These are phyloP conservation scores for Suillus americanus DNA, from an alignment of 768 basidiomycete species.

Conservation along the genomic window DNA sequence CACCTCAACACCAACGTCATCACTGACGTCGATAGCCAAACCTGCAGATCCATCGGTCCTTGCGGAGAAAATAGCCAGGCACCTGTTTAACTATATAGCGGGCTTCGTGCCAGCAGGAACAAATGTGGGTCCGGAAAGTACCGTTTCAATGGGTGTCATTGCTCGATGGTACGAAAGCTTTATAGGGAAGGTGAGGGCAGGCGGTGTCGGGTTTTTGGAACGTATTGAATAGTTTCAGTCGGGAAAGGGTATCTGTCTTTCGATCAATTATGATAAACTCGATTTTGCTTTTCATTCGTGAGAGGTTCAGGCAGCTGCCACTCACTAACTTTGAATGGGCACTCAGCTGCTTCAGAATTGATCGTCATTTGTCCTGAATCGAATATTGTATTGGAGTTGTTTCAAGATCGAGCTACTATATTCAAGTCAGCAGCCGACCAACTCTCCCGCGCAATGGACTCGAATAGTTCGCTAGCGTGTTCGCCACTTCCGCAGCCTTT, in stretches of 20 bases:
- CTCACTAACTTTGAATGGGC: background rate
- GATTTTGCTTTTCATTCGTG: background rate
- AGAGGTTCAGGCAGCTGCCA: background rate
- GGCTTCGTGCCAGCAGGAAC: constrained; percentile 52
- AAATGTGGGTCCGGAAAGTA: constrained; percentile 45
- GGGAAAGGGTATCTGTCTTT: background rate
- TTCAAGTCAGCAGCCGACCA: background rate
- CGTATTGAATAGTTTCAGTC: constrained; percentile 20
- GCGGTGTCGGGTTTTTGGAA: constrained; percentile 65
- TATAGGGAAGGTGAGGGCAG: constrained; percentile 53
- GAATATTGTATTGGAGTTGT: background rate
- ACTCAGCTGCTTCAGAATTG: background rate
- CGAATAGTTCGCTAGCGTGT: background rate
- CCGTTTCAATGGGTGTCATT: constrained; percentile 62
- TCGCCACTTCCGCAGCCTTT: background rate
- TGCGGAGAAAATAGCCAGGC: constrained; percentile 69
- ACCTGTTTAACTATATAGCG: constrained; percentile 74
- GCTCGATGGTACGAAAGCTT: constrained; percentile 75
- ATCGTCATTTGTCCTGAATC: background rate
- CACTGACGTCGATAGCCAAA: constrained; percentile 24
- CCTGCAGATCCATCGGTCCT: constrained; percentile 49
- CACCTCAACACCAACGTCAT: constrained; percentile 17
- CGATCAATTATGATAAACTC: background rate
- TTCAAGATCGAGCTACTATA: background rate
- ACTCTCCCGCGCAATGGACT: background rate